Evolutionary conservation across 305 asterid species (phyloP), one percentile per base, ranked within the genome.

Genomic region (Petunia hybrid): DNA sequence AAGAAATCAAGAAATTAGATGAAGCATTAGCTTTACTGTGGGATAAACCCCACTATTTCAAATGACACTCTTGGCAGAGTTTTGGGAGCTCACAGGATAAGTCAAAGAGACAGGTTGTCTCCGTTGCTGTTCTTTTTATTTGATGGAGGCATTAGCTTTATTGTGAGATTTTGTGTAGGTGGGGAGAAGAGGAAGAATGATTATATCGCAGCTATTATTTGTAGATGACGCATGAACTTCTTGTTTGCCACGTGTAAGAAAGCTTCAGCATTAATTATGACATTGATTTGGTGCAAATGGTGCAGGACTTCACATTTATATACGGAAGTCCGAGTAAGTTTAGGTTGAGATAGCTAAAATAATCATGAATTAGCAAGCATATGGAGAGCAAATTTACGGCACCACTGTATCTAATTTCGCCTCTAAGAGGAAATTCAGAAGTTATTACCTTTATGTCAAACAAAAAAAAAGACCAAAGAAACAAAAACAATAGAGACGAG

Each of bases 331-430:
- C 31, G 31, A 22, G 31, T 22, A 22, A 14, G n/a, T 51, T 51
- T 9, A 12, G 57, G 57, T 56, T 65, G 35, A 65, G 16, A 39
- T 39, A 31, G 12, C 46, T 39, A 42, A 40, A 12, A 40, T 65
- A 39, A 41, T 67, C 75, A 67, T 67, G 75, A 67, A 42, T 67
- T n/a, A 41, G 55, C 14, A 67, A 42, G 75, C 75, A 67, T n/a
- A 42, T 13, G 6, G 38, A 67, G 14, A 67, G 55, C 6, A 67
- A 67, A 38, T 31, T 7, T 7, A 67, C n/a, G 31, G 53, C 13
- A 41, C 51, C 8, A 67, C 55, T 3, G 14, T n/a, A 43, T n/a
- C n/a, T 22, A 51, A 14, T 14, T 43, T 68, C 4, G 22, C 43
- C 76, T n/a, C 76, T 16, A 16, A 56, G 40, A 68, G 76, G 42